phyloP scores from a whole-genome alignment of 345 rosid species.

The Camelina hispida region DNA sequence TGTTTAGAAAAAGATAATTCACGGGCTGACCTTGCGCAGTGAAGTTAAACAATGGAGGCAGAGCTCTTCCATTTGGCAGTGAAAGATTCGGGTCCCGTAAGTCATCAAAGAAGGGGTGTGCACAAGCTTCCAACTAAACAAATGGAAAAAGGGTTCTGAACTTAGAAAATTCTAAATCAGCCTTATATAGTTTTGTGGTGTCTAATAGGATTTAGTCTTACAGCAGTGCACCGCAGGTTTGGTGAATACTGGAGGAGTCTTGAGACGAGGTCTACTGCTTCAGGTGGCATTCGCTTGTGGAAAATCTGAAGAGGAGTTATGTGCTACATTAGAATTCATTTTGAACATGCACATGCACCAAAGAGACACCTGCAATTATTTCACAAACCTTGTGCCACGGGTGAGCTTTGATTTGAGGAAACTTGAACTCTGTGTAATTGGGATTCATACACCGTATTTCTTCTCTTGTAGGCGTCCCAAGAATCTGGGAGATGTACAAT shows the following conservation, averaged over 20 bases:
- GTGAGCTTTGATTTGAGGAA: conserved; percentile 99
- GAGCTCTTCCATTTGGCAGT: conserved; percentile 86
- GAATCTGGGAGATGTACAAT: conserved; percentile 55
- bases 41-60: conserved; percentile 91
- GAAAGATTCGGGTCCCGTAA: conserved; percentile 74
- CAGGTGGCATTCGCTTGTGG: conserved; percentile 52
- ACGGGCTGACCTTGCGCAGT: conserved; percentile 76
- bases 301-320: conserved; percentile 40
- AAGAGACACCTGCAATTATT: conserved; percentile 8
- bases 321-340: conserved; percentile 28
- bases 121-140: conserved; percentile 93
- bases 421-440: conserved; percentile 91
- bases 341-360: conserved; percentile 23
- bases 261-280: conserved; percentile 51
- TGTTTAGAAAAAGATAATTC: background rate
- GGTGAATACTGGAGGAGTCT: conserved; percentile 51
- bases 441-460: conserved; percentile 99
- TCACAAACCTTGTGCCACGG: conserved; percentile 89
- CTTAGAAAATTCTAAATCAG: conserved; percentile 6
- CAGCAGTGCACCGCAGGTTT: conserved; percentile 52
- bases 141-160: background rate
- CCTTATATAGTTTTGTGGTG: background rate
- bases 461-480: conserved; percentile 97
- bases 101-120: conserved; percentile 94
- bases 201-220: conserved; percentile 18